These are phyloP conservation scores for Glebionis coronaria DNA, from an alignment of 129 eudicot genomes.

Conservation along the genomic window DNA sequence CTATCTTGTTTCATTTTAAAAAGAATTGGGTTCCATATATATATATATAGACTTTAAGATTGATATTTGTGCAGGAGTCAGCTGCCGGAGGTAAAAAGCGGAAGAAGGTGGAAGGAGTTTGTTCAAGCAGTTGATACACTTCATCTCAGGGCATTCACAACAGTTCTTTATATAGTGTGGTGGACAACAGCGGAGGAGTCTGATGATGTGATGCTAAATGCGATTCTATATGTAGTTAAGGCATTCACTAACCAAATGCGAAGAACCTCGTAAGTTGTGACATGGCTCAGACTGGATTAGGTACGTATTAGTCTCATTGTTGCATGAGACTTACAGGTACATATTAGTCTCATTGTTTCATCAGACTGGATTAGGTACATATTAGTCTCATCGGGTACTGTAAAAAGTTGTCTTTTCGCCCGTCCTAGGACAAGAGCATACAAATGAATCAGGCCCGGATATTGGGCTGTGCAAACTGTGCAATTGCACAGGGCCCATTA, in stretches of 20 bases:
- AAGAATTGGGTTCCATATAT: not conserved
- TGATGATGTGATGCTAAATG: conserved; percentile 6
- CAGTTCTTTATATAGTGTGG: conserved; percentile 35
- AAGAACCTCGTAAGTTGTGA: not conserved
- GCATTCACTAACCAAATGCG: not conserved
- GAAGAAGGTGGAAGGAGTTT: conserved; percentile 30
- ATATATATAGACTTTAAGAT: not conserved
- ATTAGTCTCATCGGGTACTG: too few relatives aligned
- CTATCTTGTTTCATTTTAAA: not conserved
- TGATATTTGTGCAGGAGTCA: conserved; percentile 33
- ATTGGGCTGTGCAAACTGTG: too few relatives aligned
- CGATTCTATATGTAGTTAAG: too few relatives aligned
- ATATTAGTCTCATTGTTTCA: too few relatives aligned
- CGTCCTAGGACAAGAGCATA: too few relatives aligned
- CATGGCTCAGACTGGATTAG: conserved; percentile 7
- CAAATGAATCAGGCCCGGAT: too few relatives aligned
- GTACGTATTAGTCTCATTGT: not conserved
- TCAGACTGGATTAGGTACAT: conserved; percentile 3
- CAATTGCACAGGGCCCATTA: too few relatives aligned
- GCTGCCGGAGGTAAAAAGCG: conserved; percentile 27
- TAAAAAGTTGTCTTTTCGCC: not conserved
- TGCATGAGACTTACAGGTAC: not conserved
- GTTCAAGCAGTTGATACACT: conserved; percentile 35
- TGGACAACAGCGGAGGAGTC: conserved; percentile 18
- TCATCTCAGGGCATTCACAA: conserved; percentile 34